phyloP scores from a whole-genome alignment of 164 flowering plant genomes.

The Taxillus chinensis region DNA sequence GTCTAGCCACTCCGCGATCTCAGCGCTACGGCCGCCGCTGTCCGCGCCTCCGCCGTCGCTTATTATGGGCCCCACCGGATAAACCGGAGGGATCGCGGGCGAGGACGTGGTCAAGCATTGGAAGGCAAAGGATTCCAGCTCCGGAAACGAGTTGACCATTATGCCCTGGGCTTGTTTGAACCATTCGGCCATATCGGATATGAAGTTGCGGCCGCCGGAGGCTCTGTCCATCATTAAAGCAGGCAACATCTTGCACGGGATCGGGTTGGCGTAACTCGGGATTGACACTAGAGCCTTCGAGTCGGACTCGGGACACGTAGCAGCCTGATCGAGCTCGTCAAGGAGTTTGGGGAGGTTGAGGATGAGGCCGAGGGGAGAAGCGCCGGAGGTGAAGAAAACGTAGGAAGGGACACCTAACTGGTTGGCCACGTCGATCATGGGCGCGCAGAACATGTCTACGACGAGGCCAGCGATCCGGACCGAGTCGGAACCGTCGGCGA shows the following conservation, averaged over 20 bases:
- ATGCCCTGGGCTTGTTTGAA: conserved; percentile 22
- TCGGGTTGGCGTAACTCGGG: conserved; percentile 14
- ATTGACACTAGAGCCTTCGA: neutral
- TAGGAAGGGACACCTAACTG: conserved; percentile 29
- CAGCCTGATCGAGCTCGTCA: conserved; percentile 2
- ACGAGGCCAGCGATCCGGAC: conserved; percentile 13
- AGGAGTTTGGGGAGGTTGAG: conserved; percentile 13
- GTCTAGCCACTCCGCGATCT: conserved; percentile 18
- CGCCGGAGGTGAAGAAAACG: conserved; percentile 27
- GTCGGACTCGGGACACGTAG: conserved; percentile 11
- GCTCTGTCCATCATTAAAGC: conserved; percentile 3
- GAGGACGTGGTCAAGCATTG: neutral
- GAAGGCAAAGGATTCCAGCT: conserved; percentile 14
- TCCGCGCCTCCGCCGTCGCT: neutral
- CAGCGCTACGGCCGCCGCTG: neutral
- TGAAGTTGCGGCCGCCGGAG: neutral
- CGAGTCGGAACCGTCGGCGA: neutral
- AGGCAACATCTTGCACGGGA: conserved; percentile 16
- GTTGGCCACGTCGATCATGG: conserved; percentile 27
- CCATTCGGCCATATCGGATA: conserved; percentile 5
- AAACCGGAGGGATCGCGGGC: conserved; percentile 21
- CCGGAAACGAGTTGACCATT: conserved; percentile 26
- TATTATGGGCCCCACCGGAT: conserved; percentile 23
- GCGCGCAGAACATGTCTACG: conserved; percentile 24
- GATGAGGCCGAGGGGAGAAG: conserved; percentile 13